Conservation (phyloP, 495 filamentous ascomycete species). For the Podospora fimiseda region DNA sequence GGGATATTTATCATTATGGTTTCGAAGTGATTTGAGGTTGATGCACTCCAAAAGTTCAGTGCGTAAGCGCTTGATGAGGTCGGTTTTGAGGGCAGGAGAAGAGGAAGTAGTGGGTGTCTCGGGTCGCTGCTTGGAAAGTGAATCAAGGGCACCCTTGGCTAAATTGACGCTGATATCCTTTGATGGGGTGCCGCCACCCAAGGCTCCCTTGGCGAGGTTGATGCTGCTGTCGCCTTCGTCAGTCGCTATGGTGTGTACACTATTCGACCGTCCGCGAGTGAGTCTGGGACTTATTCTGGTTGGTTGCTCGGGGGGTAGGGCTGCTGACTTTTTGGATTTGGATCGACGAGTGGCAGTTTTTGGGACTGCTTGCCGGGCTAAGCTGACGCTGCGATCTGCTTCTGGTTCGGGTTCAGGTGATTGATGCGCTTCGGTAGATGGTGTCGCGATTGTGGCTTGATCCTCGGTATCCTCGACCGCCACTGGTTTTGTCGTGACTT, state of each 20-base stretch:
- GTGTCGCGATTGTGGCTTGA: slow-evolving; percentile 1
- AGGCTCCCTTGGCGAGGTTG: slow-evolving; percentile 7
- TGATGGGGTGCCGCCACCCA: slow-evolving; percentile 14
- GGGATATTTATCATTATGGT: slow-evolving; percentile 46
- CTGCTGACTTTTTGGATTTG: slow-evolving; percentile 20
- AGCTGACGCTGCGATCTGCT: slow-evolving; percentile 28
- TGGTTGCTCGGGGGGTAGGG: slow-evolving; percentile 17
- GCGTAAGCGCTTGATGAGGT: slow-evolving; percentile 44
- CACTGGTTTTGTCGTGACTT: background rate
- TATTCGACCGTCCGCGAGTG: slow-evolving; percentile 23
- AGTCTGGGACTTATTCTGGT: slow-evolving; percentile 16
- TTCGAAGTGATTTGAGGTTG: slow-evolving; percentile 56
- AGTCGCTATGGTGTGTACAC: slow-evolving; percentile 15
- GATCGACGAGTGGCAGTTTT: slow-evolving; percentile 21
- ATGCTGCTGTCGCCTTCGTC: slow-evolving; percentile 19
- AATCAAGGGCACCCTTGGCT: slow-evolving; percentile 17
- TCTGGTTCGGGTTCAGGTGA: background rate
- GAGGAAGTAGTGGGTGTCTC: background rate
- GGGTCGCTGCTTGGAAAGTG: slow-evolving; percentile 14
- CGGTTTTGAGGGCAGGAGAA: slow-evolving; percentile 30
- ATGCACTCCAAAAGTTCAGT: slow-evolving; percentile 62
- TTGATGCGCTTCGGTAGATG: background rate
- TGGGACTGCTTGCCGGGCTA: slow-evolving; percentile 29
- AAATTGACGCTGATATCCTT: slow-evolving; percentile 10
- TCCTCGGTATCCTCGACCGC: slow-evolving; percentile 7